phyloP scores from a whole-genome alignment of 176 grass and related monocot species.

The Phyllostachys edulis region DNA sequence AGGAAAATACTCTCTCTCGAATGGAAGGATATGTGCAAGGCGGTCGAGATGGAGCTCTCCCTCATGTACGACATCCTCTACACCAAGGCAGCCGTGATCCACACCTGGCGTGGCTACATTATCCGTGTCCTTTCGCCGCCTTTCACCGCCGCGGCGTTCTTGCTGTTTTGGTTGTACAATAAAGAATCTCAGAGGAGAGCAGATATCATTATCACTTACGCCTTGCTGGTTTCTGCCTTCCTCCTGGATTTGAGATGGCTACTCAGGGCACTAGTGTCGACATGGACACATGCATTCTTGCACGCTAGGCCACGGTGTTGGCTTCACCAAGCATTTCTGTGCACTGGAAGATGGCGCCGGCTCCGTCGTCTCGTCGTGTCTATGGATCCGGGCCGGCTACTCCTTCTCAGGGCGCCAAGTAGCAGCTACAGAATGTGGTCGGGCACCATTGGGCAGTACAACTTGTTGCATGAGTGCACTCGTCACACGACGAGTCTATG shows the following conservation, averaged over 20 bases:
- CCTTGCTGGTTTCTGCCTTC: constrained; percentile 47
- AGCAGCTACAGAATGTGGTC: neutral
- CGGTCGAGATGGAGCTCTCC: neutral
- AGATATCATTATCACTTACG: constrained; percentile 53
- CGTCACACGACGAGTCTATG: accelerated
- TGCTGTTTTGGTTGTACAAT: constrained; percentile 15
- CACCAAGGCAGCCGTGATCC: neutral
- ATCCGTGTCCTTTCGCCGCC: neutral
- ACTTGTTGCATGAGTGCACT: neutral
- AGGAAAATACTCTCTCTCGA: too few species aligned
- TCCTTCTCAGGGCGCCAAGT: neutral
- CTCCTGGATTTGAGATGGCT: constrained; percentile 27
- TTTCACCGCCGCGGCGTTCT: neutral
- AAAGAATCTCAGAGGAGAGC: constrained; percentile 9
- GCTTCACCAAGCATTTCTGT: neutral
- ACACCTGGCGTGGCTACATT: neutral
- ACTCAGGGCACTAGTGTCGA: neutral
- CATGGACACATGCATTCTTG: constrained; percentile 15
- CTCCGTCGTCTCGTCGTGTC: neutral
- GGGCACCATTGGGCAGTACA: neutral
- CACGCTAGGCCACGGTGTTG: neutral
- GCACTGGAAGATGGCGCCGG: neutral
- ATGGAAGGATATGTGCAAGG: neutral
- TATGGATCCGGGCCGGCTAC: too few species aligned
- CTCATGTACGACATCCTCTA: neutral